Evolutionary conservation across 768 basidiomycete genomes (phyloP).

Genomic region (Hygrocybe punicea): DNA sequence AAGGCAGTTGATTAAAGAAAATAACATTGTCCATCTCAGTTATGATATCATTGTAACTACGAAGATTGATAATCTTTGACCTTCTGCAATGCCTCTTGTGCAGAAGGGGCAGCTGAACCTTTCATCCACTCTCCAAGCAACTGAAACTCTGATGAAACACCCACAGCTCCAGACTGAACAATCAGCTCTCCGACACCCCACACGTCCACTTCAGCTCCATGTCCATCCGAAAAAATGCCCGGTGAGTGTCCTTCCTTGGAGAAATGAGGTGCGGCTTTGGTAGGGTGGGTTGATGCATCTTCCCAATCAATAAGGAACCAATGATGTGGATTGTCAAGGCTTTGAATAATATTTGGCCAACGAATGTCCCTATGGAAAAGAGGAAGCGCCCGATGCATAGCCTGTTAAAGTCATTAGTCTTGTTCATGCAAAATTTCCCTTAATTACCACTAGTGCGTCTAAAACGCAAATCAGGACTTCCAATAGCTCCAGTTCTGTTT

Average conservation of each 20-base stretch:
- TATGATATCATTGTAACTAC: no score
- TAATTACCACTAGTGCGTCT: slow-evolving; percentile 15
- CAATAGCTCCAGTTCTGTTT: slow-evolving; percentile 7
- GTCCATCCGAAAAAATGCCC: background rate
- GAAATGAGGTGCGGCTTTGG: background rate
- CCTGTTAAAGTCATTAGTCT: background rate
- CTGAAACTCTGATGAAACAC: background rate
- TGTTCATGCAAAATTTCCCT: background rate
- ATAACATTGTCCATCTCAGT: no score
- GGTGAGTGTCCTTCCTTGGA: background rate
- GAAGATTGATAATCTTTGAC: background rate
- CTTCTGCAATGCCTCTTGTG: slow-evolving; percentile 1
- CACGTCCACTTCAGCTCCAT: slow-evolving; percentile 2
- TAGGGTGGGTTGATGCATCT: background rate
- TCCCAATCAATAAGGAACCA: slow-evolving; percentile 33
- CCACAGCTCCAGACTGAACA: background rate
- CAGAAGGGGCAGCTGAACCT: background rate
- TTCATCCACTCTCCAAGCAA: background rate
- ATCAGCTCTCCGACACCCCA: slow-evolving; percentile 7
- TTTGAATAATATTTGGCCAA: slow-evolving; percentile 24
- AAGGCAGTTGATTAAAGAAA: no score
- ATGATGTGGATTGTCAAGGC: slow-evolving; percentile 15
- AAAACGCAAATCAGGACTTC: slow-evolving; percentile 17
- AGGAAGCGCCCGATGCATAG: slow-evolving; percentile 1
- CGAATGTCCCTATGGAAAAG: slow-evolving; percentile 25